Conservation (phyloP, 2,329 filamentous ascomycete species). For the Calonectria pseudoturangicola region DNA sequence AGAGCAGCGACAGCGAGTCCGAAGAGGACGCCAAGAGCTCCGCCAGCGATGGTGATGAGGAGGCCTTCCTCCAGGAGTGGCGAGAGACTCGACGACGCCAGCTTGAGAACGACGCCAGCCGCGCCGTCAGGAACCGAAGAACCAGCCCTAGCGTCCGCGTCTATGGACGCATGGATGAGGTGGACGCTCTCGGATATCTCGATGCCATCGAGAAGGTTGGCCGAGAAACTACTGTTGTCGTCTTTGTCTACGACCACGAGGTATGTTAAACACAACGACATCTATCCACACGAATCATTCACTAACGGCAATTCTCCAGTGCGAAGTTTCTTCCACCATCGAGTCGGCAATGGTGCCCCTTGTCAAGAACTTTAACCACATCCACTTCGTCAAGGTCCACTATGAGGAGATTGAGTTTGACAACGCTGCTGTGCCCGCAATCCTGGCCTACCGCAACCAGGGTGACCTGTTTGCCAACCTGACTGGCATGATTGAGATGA, state of each 20-base stretch:
- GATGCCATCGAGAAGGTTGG: slow-evolving; percentile 95
- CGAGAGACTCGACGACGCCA: slow-evolving; percentile 86
- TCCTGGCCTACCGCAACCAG: slow-evolving; percentile 90
- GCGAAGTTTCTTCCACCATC: slow-evolving; percentile 84
- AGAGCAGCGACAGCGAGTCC: slow-evolving; percentile 66
- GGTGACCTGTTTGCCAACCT: slow-evolving; percentile 94
- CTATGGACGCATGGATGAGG: slow-evolving; percentile 87
- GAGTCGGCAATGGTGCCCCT: slow-evolving; percentile 86
- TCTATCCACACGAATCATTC: slow-evolving; percentile 43
- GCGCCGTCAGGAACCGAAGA: slow-evolving; percentile 76
- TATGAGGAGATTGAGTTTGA: slow-evolving; percentile 97
- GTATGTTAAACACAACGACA: slow-evolving; percentile 70
- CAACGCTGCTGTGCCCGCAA: slow-evolving; percentile 87
- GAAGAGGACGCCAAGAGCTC: slow-evolving; percentile 66
- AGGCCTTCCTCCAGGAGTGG: slow-evolving; percentile 89
- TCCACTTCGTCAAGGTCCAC: slow-evolving; percentile 93
- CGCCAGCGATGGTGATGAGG: slow-evolving; percentile 80
- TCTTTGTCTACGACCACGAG: slow-evolving; percentile 93
- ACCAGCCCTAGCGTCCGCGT: slow-evolving; percentile 85
- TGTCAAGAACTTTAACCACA: slow-evolving; percentile 80
- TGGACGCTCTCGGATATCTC: slow-evolving; percentile 94
- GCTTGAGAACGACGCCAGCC: slow-evolving; percentile 78
- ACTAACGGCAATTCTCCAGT: slow-evolving; percentile 71
- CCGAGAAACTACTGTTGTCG: slow-evolving; percentile 88
- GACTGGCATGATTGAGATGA: slow-evolving; percentile 89